A percentile compares a stretch with the other conserved stretches of the same genome.
phyloP scores from a whole-genome alignment of 1,139 yeast species.

The Suhomyces maxii region DNA sequence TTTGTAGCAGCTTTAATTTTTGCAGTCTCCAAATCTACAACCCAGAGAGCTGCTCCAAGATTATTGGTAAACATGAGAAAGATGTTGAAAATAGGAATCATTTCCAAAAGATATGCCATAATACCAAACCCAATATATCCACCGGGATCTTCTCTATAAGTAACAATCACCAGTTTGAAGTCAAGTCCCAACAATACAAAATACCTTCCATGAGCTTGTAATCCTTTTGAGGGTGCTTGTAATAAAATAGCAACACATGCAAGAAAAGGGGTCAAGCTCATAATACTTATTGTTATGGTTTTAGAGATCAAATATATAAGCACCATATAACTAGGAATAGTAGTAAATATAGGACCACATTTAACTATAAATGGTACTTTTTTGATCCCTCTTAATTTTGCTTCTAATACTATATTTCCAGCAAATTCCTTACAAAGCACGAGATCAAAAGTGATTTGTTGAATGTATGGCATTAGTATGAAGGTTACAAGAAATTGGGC shows the following conservation, averaged over 20 bases:
- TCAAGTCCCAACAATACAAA: conserved; percentile 58
- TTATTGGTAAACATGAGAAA: conserved; percentile 66
- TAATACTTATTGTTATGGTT: conserved; percentile 30
- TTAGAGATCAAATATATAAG: conserved; percentile 28
- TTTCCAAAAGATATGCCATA: conserved; percentile 56
- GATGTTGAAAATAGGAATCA: conserved; percentile 59
- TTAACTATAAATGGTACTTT: conserved; percentile 34
- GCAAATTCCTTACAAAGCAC: conserved; percentile 51
- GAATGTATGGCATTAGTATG: conserved; percentile 58
- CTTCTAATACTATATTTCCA: conserved; percentile 49
- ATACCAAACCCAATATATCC: conserved; percentile 57
- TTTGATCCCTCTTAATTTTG: conserved; percentile 40
- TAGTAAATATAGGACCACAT: conserved; percentile 23
- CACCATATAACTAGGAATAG: conserved; percentile 25
- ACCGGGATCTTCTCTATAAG: conserved; percentile 30
- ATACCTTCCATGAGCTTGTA: conserved; percentile 57
- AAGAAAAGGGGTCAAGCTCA: conserved; percentile 57
- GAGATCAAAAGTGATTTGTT: conserved; percentile 56
- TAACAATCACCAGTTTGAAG: conserved; percentile 34
- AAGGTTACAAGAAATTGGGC: conserved; percentile 51
- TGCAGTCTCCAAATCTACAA: conserved; percentile 30
- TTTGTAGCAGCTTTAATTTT: conserved; percentile 8
- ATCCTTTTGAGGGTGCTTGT: conserved; percentile 61
- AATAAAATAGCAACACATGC: conserved; percentile 61
- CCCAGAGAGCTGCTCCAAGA: conserved; percentile 78